Percentiles rank a stretch among this genome's conserved stretches.
Conservation (phyloP, 805 yeast species). For the Kuraishia cidri region DNA sequence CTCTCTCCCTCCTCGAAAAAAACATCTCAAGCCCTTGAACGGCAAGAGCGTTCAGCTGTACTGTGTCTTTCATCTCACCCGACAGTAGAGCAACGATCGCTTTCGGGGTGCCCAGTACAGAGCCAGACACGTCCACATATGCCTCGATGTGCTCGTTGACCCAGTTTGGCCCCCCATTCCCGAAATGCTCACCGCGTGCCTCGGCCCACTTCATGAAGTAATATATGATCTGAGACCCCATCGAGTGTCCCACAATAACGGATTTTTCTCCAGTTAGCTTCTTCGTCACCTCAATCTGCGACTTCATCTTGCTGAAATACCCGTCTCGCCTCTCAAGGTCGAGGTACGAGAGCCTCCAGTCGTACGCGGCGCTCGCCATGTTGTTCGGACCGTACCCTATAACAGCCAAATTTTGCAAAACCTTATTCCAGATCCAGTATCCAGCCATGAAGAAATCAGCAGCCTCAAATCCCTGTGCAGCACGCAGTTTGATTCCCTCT, state of each 20-base stretch:
- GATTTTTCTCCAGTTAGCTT: constrained; percentile 52
- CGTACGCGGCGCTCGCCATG: constrained; percentile 89
- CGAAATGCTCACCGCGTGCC: constrained; percentile 70
- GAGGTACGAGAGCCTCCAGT: constrained; percentile 88
- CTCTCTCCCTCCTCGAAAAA: constrained; percentile 81
- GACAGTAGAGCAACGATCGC: constrained; percentile 86
- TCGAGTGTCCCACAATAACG: constrained; percentile 84
- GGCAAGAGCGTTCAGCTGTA: constrained; percentile 86
- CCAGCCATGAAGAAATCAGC: constrained; percentile 96
- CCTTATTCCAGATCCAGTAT: constrained; percentile 97
- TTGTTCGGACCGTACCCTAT: constrained; percentile 89
- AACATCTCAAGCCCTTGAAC: constrained; percentile 92
- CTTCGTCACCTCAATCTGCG: constrained; percentile 57
- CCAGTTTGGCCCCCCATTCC: constrained; percentile 91
- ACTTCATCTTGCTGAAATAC: constrained; percentile 71
- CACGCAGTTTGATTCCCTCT: constrained; percentile 66
- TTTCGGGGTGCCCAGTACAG: constrained; percentile 91
- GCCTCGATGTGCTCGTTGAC: constrained; percentile 78
- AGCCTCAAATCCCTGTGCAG: constrained; percentile 95
- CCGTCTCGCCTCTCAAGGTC: constrained; percentile 85
- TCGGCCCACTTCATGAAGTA: constrained; percentile 96
- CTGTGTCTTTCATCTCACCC: constrained; percentile 98
- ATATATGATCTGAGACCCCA: constrained; percentile 89
- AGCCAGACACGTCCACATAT: constrained; percentile 81
- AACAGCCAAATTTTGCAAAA: constrained; percentile 89